These are phyloP conservation scores for Amanita exitialis DNA, from an alignment of 768 basidiomycete species.

Conservation along the genomic window DNA sequence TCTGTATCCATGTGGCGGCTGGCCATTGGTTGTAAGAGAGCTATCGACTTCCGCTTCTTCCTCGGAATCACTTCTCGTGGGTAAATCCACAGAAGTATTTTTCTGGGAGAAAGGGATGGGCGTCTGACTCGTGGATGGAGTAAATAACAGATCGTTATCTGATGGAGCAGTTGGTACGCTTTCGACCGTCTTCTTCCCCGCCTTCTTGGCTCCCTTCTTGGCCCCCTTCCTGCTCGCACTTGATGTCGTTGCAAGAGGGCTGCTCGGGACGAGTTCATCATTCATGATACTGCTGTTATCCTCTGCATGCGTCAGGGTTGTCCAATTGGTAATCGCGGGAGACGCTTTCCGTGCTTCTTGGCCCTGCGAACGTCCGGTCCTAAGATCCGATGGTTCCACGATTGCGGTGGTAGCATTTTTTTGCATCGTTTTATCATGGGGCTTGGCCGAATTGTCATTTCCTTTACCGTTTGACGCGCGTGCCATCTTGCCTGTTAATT, in stretches of 20 bases:
- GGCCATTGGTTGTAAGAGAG: neutral
- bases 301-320: conserved; percentile 5
- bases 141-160: neutral
- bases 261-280: neutral
- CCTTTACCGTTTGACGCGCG: neutral
- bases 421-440: neutral
- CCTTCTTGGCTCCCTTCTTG: neutral
- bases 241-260: neutral
- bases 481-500: neutral
- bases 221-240: neutral
- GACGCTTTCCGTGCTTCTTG: conserved; percentile 3
- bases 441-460: neutral
- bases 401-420: neutral
- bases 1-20: neutral
- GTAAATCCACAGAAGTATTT: neutral
- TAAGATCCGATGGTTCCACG: neutral
- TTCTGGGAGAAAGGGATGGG: neutral
- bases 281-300: conserved; percentile 9
- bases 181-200: neutral
- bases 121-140: neutral
- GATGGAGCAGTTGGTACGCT: neutral
- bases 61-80: neutral
- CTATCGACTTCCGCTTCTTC: conserved; percentile 1
- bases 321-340: neutral
- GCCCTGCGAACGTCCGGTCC: neutral